phyloP scores from a whole-genome alignment of 305 asterid genomes.

The Vinca major region DNA sequence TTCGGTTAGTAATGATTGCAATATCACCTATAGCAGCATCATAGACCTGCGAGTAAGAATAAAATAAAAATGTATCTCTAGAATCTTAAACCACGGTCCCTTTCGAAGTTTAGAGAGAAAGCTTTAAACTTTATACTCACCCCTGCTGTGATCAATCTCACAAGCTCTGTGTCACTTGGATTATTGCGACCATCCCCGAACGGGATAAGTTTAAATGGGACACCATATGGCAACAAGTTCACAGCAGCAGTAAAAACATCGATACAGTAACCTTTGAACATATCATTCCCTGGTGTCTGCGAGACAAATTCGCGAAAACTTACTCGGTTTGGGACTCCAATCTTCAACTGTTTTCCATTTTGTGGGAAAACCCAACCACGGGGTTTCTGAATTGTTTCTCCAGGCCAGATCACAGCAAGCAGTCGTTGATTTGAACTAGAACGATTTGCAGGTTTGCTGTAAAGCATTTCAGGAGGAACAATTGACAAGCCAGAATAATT shows the following conservation, averaged over 20 bases:
- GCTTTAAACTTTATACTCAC: conserved; percentile 24
- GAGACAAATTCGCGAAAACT: conserved; percentile 47
- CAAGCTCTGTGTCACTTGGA: conserved; percentile 45
- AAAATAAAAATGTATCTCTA: conserved; percentile 1
- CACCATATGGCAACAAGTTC: conserved; percentile 49
- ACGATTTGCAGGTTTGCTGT: conserved; percentile 23
- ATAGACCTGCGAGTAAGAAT: conserved; percentile 26
- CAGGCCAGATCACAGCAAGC: conserved; percentile 52
- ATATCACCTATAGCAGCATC: conserved; percentile 67
- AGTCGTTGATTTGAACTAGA: conserved; percentile 34
- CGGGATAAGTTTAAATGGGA: conserved; percentile 41
- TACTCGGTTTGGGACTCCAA: conserved; percentile 55
- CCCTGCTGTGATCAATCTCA: conserved; percentile 39
- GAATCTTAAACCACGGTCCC: not conserved
- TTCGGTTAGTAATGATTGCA: conserved; percentile 43
- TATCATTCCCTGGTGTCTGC: conserved; percentile 26
- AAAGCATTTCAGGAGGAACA: conserved; percentile 39
- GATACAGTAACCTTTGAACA: conserved; percentile 51
- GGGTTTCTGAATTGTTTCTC: conserved; percentile 37
- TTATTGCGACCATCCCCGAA: conserved; percentile 50
- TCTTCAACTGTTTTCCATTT: conserved; percentile 44
- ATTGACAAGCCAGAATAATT: conserved; percentile 46
- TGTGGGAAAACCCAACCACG: conserved; percentile 75
- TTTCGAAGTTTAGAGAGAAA: not conserved
- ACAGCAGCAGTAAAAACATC: conserved; percentile 60